Evolutionary conservation across 768 basidiomycete genomes (phyloP).

Genomic region (Panellus pusillus): DNA sequence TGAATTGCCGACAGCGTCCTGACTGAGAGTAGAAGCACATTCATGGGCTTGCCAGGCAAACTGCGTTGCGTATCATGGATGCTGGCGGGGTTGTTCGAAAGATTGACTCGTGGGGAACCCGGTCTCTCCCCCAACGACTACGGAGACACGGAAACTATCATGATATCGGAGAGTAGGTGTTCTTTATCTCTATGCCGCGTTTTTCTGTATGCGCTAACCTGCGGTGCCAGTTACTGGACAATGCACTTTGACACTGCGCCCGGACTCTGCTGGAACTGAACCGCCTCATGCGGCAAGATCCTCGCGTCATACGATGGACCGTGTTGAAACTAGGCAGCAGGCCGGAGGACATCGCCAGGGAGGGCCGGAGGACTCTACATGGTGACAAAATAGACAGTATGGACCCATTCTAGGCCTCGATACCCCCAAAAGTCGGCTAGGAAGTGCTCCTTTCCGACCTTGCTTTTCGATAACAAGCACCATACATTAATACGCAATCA

Average conservation of each 20-base stretch:
- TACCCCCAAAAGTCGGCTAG: slow-evolving; percentile 1
- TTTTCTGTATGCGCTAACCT: background rate
- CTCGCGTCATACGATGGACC: slow-evolving; percentile 81
- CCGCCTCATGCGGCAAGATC: slow-evolving; percentile 70
- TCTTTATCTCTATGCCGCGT: background rate
- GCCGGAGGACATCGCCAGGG: slow-evolving; percentile 62
- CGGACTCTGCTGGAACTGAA: slow-evolving; percentile 64
- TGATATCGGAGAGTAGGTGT: slow-evolving; percentile 73
- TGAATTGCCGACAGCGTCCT: background rate
- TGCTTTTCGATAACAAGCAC: background rate
- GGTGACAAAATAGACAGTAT: slow-evolving; percentile 20
- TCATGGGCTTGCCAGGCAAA: slow-evolving; percentile 68
- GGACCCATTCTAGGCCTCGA: slow-evolving; percentile 19
- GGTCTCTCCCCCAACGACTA: slow-evolving; percentile 74
- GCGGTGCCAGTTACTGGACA: slow-evolving; percentile 75
- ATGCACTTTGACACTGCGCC: slow-evolving; percentile 87
- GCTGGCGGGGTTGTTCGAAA: slow-evolving; percentile 81
- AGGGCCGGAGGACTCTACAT: slow-evolving; percentile 46
- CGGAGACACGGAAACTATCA: slow-evolving; percentile 57
- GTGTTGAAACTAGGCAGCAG: slow-evolving; percentile 76
- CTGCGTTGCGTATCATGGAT: slow-evolving; percentile 70
- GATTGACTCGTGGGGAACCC: slow-evolving; percentile 74
- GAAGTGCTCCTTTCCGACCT: slow-evolving; percentile 14
- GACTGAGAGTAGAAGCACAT: slow-evolving; percentile 60
- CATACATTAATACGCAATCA: background rate